Percentiles rank a stretch among this genome's conserved stretches.
phyloP scores from a whole-genome alignment of 495 filamentous ascomycete species.

The Schizothecium vesticola region DNA sequence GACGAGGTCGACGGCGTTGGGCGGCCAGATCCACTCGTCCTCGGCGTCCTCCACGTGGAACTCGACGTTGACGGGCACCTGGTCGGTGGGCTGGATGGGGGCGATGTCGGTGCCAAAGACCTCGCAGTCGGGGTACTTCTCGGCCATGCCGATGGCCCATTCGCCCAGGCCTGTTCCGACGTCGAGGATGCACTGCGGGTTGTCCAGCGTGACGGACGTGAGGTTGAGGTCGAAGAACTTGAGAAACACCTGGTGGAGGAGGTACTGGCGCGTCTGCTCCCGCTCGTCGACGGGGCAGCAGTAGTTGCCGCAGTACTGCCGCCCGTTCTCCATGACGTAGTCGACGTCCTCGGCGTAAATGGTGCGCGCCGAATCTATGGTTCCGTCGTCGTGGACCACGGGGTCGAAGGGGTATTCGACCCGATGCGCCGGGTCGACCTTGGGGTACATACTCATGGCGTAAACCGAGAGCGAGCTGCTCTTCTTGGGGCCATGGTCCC shows the following conservation, averaged over 20 bases:
- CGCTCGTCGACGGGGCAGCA: slow-evolving; percentile 72
- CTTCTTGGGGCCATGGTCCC: slow-evolving; percentile 10
- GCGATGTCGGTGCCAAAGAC: slow-evolving; percentile 67
- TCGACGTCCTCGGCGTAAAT: slow-evolving; percentile 52
- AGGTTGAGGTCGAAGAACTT: slow-evolving; percentile 55
- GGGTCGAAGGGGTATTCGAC: slow-evolving; percentile 24
- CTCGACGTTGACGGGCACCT: slow-evolving; percentile 57
- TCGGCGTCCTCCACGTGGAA: slow-evolving; percentile 69
- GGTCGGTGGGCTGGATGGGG: slow-evolving; percentile 48
- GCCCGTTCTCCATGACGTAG: slow-evolving; percentile 56
- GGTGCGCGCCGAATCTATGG: slow-evolving; percentile 55
- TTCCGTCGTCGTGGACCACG: slow-evolving; percentile 35
- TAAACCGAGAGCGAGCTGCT: slow-evolving; percentile 16
- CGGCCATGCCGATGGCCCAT: slow-evolving; percentile 70
- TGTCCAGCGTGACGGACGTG: slow-evolving; percentile 52
- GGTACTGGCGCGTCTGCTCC: slow-evolving; percentile 65
- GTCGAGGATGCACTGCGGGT: slow-evolving; percentile 56
- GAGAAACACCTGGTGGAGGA: slow-evolving; percentile 62
- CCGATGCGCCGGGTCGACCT: slow-evolving; percentile 21
- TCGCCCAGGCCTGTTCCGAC: slow-evolving; percentile 66
- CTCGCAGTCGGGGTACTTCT: slow-evolving; percentile 55
- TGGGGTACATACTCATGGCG: slow-evolving; percentile 32
- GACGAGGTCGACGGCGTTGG: slow-evolving; percentile 58
- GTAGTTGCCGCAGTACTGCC: slow-evolving; percentile 64
- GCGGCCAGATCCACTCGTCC: slow-evolving; percentile 50